A percentile compares a stretch with the other conserved stretches of the same genome.
These are phyloP conservation scores for Amaranthus palmeri DNA, from an alignment of 148 eudicot species.

Conservation along the genomic window DNA sequence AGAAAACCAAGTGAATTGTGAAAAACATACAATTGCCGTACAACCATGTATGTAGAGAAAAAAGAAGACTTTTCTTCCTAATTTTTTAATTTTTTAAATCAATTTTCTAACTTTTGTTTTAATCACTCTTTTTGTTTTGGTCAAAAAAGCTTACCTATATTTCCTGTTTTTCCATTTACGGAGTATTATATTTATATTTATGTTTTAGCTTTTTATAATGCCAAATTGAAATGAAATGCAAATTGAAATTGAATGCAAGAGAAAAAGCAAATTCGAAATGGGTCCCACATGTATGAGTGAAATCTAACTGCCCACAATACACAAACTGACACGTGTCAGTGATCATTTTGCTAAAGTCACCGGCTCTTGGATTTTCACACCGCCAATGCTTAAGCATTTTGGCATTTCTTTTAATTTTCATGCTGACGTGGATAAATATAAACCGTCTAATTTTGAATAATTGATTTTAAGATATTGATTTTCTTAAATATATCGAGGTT, in stretches of 20 bases:
- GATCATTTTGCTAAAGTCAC: slow-evolving; percentile 8
- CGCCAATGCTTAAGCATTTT: slow-evolving; percentile 18
- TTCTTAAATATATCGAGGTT: background rate
- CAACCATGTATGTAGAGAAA: background rate
- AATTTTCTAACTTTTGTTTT: background rate
- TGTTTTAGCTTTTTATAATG: too few species aligned
- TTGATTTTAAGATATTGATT: too few species aligned
- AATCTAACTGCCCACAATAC: slow-evolving; percentile 8
- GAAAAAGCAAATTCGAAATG: background rate
- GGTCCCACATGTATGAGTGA: slow-evolving; percentile 21
- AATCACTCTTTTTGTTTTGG: slow-evolving; percentile 19
- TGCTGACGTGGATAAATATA: slow-evolving; percentile 24
- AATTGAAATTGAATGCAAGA: background rate
- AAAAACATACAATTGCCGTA: too few species aligned
- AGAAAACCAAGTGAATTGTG: too few species aligned
- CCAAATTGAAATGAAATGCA: slow-evolving; percentile 7
- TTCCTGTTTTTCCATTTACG: background rate
- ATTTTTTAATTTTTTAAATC: background rate
- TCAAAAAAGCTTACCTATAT: slow-evolving; percentile 44
- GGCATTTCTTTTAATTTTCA: slow-evolving; percentile 12
- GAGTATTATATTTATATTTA: too few species aligned
- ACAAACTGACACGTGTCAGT: slow-evolving; percentile 26
- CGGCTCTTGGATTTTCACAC: slow-evolving; percentile 30
- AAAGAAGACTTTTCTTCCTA: slow-evolving; percentile 31
- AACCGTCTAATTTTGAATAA: slow-evolving; percentile 9